A percentile compares a stretch with the other conserved stretches of the same genome.
These are phyloP conservation scores for Fusarium liriodendri DNA, from an alignment of 2,329 filamentous ascomycete genomes.

Conservation along the genomic window DNA sequence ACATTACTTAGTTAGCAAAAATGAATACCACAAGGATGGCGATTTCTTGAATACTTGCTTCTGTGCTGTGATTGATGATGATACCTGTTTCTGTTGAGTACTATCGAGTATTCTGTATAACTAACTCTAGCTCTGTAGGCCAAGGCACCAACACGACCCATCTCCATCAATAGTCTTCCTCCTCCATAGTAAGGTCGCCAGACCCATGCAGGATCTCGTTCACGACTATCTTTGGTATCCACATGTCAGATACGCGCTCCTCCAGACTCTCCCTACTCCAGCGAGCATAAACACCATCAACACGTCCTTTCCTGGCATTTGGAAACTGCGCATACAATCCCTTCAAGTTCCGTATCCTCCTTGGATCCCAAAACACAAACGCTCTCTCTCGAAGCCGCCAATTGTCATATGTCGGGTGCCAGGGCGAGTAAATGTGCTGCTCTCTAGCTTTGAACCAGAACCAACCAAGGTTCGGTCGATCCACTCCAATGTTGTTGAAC, in stretches of 20 bases:
- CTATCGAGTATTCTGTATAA: background rate
- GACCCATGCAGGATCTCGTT: background rate
- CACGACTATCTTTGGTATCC: background rate
- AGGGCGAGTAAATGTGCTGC: background rate
- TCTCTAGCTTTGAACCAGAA: background rate
- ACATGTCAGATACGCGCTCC: background rate
- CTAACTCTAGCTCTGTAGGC: background rate
- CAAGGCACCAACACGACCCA: background rate
- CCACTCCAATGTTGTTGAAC: background rate
- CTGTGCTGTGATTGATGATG: background rate
- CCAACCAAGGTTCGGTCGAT: background rate
- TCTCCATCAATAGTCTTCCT: background rate
- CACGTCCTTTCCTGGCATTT: background rate
- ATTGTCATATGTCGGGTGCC: background rate
- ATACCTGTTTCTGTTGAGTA: background rate
- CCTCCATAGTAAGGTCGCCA: background rate
- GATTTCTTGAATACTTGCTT: background rate
- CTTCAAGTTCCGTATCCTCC: background rate
- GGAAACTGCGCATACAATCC: background rate
- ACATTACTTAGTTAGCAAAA: slow-evolving; percentile 11
- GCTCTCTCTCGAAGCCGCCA: background rate
- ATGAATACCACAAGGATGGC: slow-evolving; percentile 1
- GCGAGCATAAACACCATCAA: background rate
- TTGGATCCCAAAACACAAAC: background rate
- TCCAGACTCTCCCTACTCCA: background rate